Evolutionary conservation across 2,329 filamentous ascomycete genomes (phyloP).

Genomic region (Venturia effusa): DNA sequence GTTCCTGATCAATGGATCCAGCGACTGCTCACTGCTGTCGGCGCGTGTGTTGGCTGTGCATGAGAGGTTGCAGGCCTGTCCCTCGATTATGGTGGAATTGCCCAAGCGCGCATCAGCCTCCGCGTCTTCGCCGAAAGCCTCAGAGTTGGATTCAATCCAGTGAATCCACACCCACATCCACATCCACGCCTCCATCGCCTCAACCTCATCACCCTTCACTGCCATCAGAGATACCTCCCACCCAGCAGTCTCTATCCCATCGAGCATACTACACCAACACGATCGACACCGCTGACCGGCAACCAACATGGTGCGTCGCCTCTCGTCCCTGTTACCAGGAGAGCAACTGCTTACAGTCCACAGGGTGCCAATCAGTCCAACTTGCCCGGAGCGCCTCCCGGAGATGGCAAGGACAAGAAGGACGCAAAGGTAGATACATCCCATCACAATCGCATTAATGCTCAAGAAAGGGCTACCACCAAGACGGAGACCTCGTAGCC

Average conservation of each 20-base stretch:
- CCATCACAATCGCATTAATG: background rate
- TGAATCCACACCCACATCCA: background rate
- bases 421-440: constrained; percentile 36
- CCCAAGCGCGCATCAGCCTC: too few species aligned
- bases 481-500: background rate
- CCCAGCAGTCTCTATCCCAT: background rate
- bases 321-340: background rate
- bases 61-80: background rate
- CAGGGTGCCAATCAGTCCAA: constrained; percentile 81
- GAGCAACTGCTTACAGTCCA: constrained; percentile 11
- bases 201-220: background rate
- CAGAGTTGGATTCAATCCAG: background rate
- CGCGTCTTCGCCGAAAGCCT: too few species aligned
- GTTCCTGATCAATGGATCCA: background rate
- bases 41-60: background rate
- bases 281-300: background rate
- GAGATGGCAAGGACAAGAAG: constrained; percentile 88
- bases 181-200: background rate
- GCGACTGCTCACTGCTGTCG: background rate
- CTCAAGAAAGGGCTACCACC: background rate
- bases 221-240: background rate
- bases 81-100: too few species aligned
- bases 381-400: constrained; percentile 57
- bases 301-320: constrained; percentile 3
- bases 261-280: background rate